Base-by-base conservation (phyloP, 192 early-diverging fungal genomes). In the Linnemannia elongata region DNA sequence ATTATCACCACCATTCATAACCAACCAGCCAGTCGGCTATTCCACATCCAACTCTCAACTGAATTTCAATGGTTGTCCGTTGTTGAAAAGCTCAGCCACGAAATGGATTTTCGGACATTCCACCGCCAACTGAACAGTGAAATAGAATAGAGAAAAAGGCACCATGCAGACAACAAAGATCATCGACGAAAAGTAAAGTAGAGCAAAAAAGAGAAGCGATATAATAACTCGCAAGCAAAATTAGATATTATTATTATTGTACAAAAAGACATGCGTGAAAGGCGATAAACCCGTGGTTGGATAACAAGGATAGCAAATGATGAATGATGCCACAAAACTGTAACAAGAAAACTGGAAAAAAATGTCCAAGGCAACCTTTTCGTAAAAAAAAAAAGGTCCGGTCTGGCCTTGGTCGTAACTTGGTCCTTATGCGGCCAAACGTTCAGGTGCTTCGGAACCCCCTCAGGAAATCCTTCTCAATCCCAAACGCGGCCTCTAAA, bases 401-500 rank as follows among this genome's bases (percentile, higher is more conserved):
- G 66, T 17, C 30, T 36, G 30, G 35, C 17, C 35, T 17, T 69
- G 66, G 66, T 27, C 35, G 66, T 69, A 36, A 12, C 33, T 35
- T 75, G 35, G 15, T 57, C 38, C 35, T 79, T 57, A 57, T 72
- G 78, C 49, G 45, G 78, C 69, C 78, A 79, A 74, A 76, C 77
- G 60, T 77, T 86, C 60, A 86, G 70, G 70, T 55, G 70, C 47
- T 54, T 72, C 68, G 74, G 69, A 86, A 77, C 39, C 78, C 78
- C 39, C 66, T 68, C 69, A 80, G 72, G 60, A 85, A 81, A 55
- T 47, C 45, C 74, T 63, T 84, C 74, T 84, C 82, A 54, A 84
- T 84, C 57, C 83, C 77, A 71, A 80, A 80, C 78, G 83, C 54
- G 69, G 83, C 78, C 78, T 80, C 73, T 27, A 80, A 63, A 76